Conservation (phyloP, 2,329 filamentous ascomycete species). For the Neospermospora avenae region DNA sequence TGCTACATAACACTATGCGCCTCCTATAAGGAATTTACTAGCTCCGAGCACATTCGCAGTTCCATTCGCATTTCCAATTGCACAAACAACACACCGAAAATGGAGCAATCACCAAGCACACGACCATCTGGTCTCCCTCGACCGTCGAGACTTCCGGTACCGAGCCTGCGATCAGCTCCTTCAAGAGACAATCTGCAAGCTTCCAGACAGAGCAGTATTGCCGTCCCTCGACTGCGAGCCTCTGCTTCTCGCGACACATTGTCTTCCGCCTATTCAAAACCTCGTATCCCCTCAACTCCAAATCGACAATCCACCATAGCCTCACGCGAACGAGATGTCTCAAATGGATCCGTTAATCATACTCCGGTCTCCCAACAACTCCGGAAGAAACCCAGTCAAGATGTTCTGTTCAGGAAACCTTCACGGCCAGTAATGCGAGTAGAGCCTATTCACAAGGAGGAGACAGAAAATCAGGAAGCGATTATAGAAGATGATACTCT, state of each 20-base stretch:
- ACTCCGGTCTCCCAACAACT: conserved; percentile 14
- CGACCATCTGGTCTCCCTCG: conserved; percentile 43
- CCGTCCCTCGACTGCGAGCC: conserved; percentile 30
- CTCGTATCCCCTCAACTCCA: conserved; percentile 17
- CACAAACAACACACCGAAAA: conserved; percentile 11
- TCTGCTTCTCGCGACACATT: conserved; percentile 25
- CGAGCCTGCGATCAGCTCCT: conserved; percentile 43
- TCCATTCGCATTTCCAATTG: background rate
- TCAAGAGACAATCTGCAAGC: conserved; percentile 46
- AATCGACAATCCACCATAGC: conserved; percentile 8
- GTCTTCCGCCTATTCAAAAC: conserved; percentile 19
- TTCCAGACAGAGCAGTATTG: conserved; percentile 19
- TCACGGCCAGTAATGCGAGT: conserved; percentile 16
- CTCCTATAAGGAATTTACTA: background rate
- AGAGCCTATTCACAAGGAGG: background rate
- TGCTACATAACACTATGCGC: conserved; percentile 10
- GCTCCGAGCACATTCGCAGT: conserved; percentile 8
- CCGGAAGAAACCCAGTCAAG: conserved; percentile 21
- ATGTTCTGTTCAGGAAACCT: conserved; percentile 25
- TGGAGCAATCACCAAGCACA: conserved; percentile 30
- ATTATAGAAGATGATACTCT: conserved; percentile 15
- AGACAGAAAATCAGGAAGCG: conserved; percentile 9
- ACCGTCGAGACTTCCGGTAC: conserved; percentile 52
- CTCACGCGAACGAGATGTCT: conserved; percentile 15
- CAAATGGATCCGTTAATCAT: conserved; percentile 15